Conservation (phyloP, 352 stramenopile species). For the Phytophthora pseudosyringae region DNA sequence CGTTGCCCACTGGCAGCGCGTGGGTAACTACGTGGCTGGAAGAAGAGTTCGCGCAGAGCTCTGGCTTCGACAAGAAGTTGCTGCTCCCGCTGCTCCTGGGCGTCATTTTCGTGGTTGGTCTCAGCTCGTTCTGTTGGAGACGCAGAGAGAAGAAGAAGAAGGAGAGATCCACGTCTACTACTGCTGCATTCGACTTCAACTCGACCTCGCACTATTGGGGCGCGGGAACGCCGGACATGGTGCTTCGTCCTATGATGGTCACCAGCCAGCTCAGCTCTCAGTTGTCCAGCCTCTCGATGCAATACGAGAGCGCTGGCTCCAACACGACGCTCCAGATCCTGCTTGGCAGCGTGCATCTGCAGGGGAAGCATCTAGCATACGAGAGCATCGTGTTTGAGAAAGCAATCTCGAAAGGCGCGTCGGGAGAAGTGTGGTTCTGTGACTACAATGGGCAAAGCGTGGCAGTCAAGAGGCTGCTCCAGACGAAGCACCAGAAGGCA, state of each 20-base stretch:
- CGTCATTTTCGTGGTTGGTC: background rate
- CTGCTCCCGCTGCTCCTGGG: slow-evolving; percentile 24
- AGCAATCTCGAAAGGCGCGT: slow-evolving; percentile 36
- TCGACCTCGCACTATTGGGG: slow-evolving; percentile 7
- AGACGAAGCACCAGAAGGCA: slow-evolving; percentile 35
- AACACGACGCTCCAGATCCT: slow-evolving; percentile 37
- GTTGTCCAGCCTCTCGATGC: slow-evolving; percentile 1
- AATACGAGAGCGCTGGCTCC: slow-evolving; percentile 30
- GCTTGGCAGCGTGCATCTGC: slow-evolving; percentile 17
- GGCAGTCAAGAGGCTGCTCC: slow-evolving; percentile 50
- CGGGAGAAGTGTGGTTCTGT: slow-evolving; percentile 58
- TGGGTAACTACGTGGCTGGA: too few species aligned
- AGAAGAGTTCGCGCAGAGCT: slow-evolving; percentile 18
- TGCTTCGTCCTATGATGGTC: slow-evolving; percentile 15
- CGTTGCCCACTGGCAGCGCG: slow-evolving; percentile 9
- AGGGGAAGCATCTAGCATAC: slow-evolving; percentile 27
- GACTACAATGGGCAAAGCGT: slow-evolving; percentile 48
- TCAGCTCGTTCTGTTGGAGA: slow-evolving; percentile 17
- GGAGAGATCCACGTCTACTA: slow-evolving; percentile 9
- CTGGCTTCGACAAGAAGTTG: slow-evolving; percentile 8
- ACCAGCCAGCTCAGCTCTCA: slow-evolving; percentile 20
- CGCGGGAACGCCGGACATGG: slow-evolving; percentile 4
- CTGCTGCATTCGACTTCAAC: slow-evolving; percentile 12
- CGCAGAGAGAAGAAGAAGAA: slow-evolving; percentile 5
- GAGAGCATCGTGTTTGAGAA: slow-evolving; percentile 29